Percentiles rank a stretch among this genome's conserved stretches.
phyloP scores from a whole-genome alignment of 1,139 yeast genomes.

The Citeromyces hawaiiensis region DNA sequence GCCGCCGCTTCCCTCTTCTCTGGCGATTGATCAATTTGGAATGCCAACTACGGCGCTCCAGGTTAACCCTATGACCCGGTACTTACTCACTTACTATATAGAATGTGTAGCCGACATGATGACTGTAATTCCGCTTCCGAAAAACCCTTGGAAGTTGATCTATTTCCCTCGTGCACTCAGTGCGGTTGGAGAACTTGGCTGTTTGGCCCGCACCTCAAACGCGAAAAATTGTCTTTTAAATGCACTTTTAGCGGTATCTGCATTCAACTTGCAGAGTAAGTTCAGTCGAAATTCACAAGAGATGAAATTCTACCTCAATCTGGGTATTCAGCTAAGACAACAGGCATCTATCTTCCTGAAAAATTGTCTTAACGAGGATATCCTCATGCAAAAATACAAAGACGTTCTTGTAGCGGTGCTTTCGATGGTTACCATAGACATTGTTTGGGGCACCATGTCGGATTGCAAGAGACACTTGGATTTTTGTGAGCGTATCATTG shows the following conservation, averaged over 20 bases:
- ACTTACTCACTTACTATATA: conserved; percentile 60
- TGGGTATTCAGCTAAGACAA: conserved; percentile 61
- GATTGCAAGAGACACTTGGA: conserved; percentile 67
- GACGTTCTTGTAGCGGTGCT: conserved; percentile 76
- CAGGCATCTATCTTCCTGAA: conserved; percentile 64
- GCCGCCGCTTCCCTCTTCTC: conserved; percentile 28
- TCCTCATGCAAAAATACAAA: conserved; percentile 55
- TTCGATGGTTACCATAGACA: conserved; percentile 81
- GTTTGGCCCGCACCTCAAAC: conserved; percentile 60
- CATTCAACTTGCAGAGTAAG: conserved; percentile 68
- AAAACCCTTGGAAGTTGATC: conserved; percentile 80
- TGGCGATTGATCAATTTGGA: conserved; percentile 23
- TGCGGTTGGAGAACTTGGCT: conserved; percentile 72
- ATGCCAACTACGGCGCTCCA: conserved; percentile 50
- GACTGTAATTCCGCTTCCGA: conserved; percentile 75
- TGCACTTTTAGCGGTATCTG: conserved; percentile 71
- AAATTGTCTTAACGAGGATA: conserved; percentile 36
- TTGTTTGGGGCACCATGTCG: conserved; percentile 87
- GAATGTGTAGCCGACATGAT: conserved; percentile 74
- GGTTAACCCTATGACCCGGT: conserved; percentile 56
- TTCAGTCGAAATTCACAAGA: conserved; percentile 46
- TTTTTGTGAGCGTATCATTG: conserved; percentile 66
- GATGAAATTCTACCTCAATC: conserved; percentile 55
- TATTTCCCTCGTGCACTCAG: conserved; percentile 72
- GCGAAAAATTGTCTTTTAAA: conserved; percentile 71